Percentiles rank a stretch among this genome's conserved stretches.
These are phyloP conservation scores for Ogataea henricii DNA, from an alignment of 805 yeast genomes.

Conservation along the genomic window DNA sequence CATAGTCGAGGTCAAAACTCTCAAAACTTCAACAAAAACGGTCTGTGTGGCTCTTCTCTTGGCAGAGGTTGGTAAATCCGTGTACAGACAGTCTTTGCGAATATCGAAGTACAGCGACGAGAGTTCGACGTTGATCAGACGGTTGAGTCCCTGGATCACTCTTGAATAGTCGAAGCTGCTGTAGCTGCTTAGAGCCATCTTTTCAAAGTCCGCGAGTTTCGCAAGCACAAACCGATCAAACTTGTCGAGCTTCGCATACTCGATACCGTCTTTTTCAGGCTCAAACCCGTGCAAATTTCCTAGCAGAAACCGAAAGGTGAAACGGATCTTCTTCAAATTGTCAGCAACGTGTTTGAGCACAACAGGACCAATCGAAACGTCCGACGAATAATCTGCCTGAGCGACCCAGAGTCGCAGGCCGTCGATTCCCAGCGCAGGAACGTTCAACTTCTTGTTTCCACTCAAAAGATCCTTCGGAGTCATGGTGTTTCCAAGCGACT, in stretches of 20 bases:
- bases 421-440: conserved; percentile 80
- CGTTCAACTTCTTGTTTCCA: conserved; percentile 51
- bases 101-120: conserved; percentile 87
- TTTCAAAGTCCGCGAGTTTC: conserved; percentile 51
- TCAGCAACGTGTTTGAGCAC: conserved; percentile 78
- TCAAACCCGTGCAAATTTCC: conserved; percentile 63
- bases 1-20: conserved; percentile 63
- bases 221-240: conserved; percentile 68
- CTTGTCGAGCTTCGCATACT: conserved; percentile 39
- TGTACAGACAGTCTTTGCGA: conserved; percentile 82
- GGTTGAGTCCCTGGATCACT: conserved; percentile 65
- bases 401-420: conserved; percentile 92
- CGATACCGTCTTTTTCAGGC: conserved; percentile 32
- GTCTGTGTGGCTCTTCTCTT: conserved; percentile 64
- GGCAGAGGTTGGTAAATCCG: conserved; percentile 51
- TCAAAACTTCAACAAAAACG: conserved; percentile 60
- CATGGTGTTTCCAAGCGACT: conserved; percentile 83
- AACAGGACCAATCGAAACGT: conserved; percentile 72
- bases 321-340: conserved; percentile 75
- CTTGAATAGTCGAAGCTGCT: conserved; percentile 64
- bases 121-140: conserved; percentile 71
- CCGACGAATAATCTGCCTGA: conserved; percentile 81
- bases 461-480: conserved; percentile 66
- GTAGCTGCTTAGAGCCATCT: conserved; percentile 46
- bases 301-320: conserved; percentile 76